Percentiles rank a stretch among this genome's conserved stretches.
phyloP scores from a whole-genome alignment of 306 rosid genomes.

The Acacia melanoxylon region DNA sequence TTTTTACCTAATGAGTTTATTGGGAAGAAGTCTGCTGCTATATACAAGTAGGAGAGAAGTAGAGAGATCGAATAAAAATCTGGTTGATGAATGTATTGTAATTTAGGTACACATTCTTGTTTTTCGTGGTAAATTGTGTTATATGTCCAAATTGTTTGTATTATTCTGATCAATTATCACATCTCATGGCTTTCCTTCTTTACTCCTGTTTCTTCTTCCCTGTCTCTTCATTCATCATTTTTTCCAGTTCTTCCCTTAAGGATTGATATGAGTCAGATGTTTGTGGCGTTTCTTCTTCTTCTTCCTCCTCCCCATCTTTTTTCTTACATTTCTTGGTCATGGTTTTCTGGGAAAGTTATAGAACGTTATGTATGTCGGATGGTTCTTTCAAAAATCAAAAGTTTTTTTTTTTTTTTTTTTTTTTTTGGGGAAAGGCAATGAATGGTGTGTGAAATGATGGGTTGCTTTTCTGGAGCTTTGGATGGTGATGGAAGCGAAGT shows the following conservation, averaged over 20 bases:
- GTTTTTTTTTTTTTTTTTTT: neutral
- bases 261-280: neutral
- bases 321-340: neutral
- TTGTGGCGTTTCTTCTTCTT: neutral
- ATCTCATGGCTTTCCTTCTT: neutral
- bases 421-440: neutral
- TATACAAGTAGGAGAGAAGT: slow-evolving; percentile 28
- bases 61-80: slow-evolving; percentile 43
- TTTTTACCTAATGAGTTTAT: slow-evolving; percentile 28
- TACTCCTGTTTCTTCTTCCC: neutral
- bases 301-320: neutral
- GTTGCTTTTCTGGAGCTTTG: neutral
- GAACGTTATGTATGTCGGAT: neutral
- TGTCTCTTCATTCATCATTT: neutral
- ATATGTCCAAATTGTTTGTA: slow-evolving; percentile 2
- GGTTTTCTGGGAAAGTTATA: neutral
- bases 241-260: neutral
- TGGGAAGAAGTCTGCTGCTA: slow-evolving; percentile 31
- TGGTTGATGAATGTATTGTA: slow-evolving; percentile 26
- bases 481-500: neutral
- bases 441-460: neutral
- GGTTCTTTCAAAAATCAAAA: neutral
- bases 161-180: neutral
- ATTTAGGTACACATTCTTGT: slow-evolving; percentile 29
- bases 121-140: neutral